These are phyloP conservation scores for Pulveroboletus sp. DNA, from an alignment of 768 basidiomycete genomes.

Conservation along the genomic window DNA sequence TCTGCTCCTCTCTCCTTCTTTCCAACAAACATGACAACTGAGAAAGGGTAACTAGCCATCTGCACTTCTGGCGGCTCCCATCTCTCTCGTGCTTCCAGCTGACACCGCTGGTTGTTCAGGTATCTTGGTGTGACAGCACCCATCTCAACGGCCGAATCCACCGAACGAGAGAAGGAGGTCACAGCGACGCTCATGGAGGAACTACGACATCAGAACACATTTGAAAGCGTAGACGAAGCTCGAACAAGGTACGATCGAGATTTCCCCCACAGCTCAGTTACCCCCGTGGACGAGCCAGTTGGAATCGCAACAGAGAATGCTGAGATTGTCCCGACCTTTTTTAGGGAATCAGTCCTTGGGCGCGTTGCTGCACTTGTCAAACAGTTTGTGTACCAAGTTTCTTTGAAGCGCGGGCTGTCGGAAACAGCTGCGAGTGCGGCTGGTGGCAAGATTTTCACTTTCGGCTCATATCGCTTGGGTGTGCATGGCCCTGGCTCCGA, in stretches of 20 bases:
- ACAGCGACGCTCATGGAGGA: constrained; percentile 87
- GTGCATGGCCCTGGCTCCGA: constrained; percentile 95
- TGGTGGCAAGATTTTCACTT: constrained; percentile 98
- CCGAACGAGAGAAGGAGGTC: constrained; percentile 74
- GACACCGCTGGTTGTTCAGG: constrained; percentile 34
- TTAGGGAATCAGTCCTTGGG: constrained; percentile 89
- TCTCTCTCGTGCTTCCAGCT: constrained; percentile 4
- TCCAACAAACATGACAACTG: constrained; percentile 35
- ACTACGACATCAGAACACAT: constrained; percentile 76
- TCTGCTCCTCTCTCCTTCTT: constrained; percentile 1
- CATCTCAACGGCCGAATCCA: constrained; percentile 74
- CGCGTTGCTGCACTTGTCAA: constrained; percentile 86
- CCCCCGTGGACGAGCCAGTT: constrained; percentile 2
- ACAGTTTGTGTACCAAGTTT: constrained; percentile 84
- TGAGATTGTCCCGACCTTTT: constrained; percentile 21
- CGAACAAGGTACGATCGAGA: constrained; percentile 63
- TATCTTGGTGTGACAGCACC: constrained; percentile 83
- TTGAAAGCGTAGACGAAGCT: constrained; percentile 86
- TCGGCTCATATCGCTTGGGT: constrained; percentile 95
- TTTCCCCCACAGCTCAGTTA: constrained; percentile 3
- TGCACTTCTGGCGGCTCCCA: constrained; percentile 4
- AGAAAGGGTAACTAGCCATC: constrained; percentile 33
- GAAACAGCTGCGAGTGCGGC: constrained; percentile 84
- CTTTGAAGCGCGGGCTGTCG: constrained; percentile 74
- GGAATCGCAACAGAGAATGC: constrained; percentile 7